Conservation (phyloP, 176 grass and related monocot genomes). For the Cenchrus fungigraminus region DNA sequence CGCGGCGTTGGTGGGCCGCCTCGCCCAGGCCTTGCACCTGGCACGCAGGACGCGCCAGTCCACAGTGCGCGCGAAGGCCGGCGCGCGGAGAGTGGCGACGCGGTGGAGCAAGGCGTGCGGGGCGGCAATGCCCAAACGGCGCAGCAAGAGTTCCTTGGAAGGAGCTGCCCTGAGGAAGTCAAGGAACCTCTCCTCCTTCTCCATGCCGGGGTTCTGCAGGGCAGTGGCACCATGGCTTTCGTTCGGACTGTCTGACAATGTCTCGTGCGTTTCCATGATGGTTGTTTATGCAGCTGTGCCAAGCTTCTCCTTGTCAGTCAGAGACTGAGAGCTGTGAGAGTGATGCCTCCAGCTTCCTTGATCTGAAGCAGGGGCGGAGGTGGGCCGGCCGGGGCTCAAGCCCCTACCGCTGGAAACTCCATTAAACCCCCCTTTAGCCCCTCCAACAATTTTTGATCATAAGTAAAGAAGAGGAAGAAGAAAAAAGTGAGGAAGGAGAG, state of each 20-base stretch:
- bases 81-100: constrained; percentile 17
- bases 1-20: constrained; percentile 57
- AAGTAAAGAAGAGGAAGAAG: too few relatives aligned
- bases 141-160: constrained; percentile 40
- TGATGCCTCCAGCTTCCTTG: not conserved
- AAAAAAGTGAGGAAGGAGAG: too few relatives aligned
- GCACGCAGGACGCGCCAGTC: constrained; percentile 49
- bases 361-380: not conserved
- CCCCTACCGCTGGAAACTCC: too few relatives aligned
- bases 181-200: constrained; percentile 44
- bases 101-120: too few relatives aligned
- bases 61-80: constrained; percentile 45
- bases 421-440: too few relatives aligned
- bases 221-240: not conserved
- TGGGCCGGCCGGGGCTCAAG: too few relatives aligned
- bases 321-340: not conserved
- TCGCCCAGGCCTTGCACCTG: constrained; percentile 47
- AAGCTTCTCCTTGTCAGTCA: not conserved
- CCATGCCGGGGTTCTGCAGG: not conserved
- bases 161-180: constrained; percentile 59
- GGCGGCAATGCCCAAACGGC: not conserved
- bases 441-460: too few relatives aligned
- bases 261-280: constrained; percentile 39
- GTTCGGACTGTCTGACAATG: constrained; percentile 1
- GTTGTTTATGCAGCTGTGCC: not conserved